Percentiles rank a stretch among this genome's conserved stretches.
Evolutionary conservation across 495 filamentous ascomycete genomes (phyloP).

Genomic region (Trichoderma erinaceum): DNA sequence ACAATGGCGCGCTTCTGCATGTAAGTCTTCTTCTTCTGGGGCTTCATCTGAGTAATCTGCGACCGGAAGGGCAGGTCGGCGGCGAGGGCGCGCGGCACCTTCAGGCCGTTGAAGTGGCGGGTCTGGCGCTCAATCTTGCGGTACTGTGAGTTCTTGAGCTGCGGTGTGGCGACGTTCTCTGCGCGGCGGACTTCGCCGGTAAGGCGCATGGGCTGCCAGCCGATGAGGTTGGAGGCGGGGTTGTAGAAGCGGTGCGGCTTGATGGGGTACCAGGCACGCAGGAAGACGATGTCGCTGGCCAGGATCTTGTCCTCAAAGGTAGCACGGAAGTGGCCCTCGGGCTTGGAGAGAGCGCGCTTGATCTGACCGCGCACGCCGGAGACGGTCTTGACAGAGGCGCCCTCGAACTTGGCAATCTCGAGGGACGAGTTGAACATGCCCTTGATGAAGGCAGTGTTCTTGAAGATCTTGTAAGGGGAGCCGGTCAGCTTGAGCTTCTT

Average conservation of each 20-base stretch:
- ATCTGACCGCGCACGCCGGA: constrained; percentile 94
- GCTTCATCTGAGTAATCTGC: constrained; percentile 76
- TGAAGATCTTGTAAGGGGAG: constrained; percentile 93
- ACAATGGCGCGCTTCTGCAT: constrained; percentile 91
- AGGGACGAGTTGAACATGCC: constrained; percentile 93
- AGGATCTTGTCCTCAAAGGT: constrained; percentile 98
- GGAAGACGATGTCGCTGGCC: constrained; percentile 92
- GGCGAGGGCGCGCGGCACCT: constrained; percentile 77
- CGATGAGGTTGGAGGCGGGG: constrained; percentile 84
- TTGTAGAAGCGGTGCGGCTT: constrained; percentile 95
- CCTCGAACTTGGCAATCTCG: constrained; percentile 97
- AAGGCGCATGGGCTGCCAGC: constrained; percentile 84
- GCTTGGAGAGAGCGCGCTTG: constrained; percentile 84
- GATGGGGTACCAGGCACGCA: constrained; percentile 93
- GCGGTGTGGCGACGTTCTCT: constrained; percentile 67
- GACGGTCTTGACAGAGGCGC: constrained; percentile 88
- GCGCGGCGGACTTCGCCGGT: constrained; percentile 89
- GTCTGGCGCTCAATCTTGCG: constrained; percentile 69
- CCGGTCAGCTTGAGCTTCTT: constrained; percentile 98
- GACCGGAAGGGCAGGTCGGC: constrained; percentile 87
- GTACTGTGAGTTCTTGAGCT: constrained; percentile 75
- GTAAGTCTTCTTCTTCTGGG: constrained; percentile 77
- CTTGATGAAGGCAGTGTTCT: constrained; percentile 97
- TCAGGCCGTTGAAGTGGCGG: constrained; percentile 90
- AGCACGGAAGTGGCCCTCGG: constrained; percentile 89